Conservation (phyloP, 306 rosid species). For the Ochetophila trinervis region DNA sequence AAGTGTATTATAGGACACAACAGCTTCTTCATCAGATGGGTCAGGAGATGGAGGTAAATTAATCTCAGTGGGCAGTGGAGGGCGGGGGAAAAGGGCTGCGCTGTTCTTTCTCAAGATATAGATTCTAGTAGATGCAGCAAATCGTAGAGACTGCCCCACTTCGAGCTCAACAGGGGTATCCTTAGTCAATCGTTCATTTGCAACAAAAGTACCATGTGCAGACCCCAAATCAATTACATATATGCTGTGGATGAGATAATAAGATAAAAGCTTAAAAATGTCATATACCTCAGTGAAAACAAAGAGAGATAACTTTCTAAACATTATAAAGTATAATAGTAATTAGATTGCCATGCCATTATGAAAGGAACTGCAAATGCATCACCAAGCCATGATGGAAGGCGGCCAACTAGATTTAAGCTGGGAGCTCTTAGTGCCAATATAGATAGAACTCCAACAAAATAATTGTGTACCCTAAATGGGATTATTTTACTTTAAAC, state of each 20-base stretch:
- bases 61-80: slow-evolving; percentile 53
- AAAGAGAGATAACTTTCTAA: slow-evolving; percentile 11
- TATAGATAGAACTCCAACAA: neutral
- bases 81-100: slow-evolving; percentile 84
- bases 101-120: slow-evolving; percentile 77
- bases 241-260: slow-evolving; percentile 50
- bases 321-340: neutral
- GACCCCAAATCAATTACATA: slow-evolving; percentile 97
- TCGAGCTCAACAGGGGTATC: slow-evolving; percentile 93
- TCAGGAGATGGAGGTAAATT: slow-evolving; percentile 88
- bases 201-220: slow-evolving; percentile 98
- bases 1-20: slow-evolving; percentile 79
- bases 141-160: slow-evolving; percentile 89
- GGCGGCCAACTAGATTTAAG: slow-evolving; percentile 9
- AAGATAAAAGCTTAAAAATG: slow-evolving; percentile 22
- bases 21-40: slow-evolving; percentile 86
- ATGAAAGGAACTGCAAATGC: slow-evolving; percentile 4
- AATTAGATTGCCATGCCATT: neutral
- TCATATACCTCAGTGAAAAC: slow-evolving; percentile 6
- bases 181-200: slow-evolving; percentile 90
- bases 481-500: neutral
- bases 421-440: neutral
- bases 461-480: neutral
- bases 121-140: slow-evolving; percentile 90
- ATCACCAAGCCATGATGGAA: neutral